A percentile compares a stretch with the other conserved stretches of the same genome.
phyloP scores from a whole-genome alignment of 2,329 filamentous ascomycete species.

The Sporothrix variecibatus region DNA sequence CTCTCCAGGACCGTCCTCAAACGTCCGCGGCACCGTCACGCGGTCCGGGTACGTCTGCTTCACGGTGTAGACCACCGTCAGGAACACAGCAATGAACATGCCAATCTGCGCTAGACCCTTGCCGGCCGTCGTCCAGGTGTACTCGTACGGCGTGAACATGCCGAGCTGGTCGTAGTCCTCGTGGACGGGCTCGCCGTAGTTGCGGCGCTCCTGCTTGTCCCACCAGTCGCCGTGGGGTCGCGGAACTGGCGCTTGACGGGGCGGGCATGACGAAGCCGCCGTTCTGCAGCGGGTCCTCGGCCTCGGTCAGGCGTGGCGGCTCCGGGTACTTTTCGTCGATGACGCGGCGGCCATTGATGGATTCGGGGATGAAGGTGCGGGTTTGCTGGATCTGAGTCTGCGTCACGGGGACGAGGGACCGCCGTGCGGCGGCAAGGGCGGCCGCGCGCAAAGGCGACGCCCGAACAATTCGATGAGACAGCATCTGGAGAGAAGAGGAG shows the following conservation, averaged over 20 bases:
- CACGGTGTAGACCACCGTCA: slow-evolving; percentile 68
- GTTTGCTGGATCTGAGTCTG: no score
- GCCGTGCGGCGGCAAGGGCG: slow-evolving; percentile 49
- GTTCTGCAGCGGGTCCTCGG: slow-evolving; percentile 73
- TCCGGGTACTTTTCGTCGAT: slow-evolving; percentile 57
- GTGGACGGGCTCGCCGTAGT: slow-evolving; percentile 94
- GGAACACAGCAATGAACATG: slow-evolving; percentile 63
- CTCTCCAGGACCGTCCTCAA: slow-evolving; percentile 69
- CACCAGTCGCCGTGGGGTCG: slow-evolving; percentile 93
- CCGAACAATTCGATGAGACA: slow-evolving; percentile 60
- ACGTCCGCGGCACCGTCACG: slow-evolving; percentile 68
- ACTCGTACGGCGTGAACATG: slow-evolving; percentile 85
- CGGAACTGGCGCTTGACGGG: slow-evolving; percentile 84
- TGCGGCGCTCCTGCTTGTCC: slow-evolving; percentile 95
- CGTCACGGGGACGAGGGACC: slow-evolving; percentile 48
- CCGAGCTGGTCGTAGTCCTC: slow-evolving; percentile 94
- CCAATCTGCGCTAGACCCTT: slow-evolving; percentile 71
- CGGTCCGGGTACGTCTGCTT: slow-evolving; percentile 72
- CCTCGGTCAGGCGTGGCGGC: slow-evolving; percentile 52
- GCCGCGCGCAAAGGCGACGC: slow-evolving; percentile 50
- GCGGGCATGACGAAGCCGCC: slow-evolving; percentile 81
- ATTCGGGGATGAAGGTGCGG: slow-evolving; percentile 58
- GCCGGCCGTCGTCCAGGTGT: slow-evolving; percentile 75
- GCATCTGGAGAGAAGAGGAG: slow-evolving; percentile 51
- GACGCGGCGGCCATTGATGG: slow-evolving; percentile 48